Conservation (phyloP, 2,329 filamentous ascomycete species). For the Ilyonectria sp. region DNA sequence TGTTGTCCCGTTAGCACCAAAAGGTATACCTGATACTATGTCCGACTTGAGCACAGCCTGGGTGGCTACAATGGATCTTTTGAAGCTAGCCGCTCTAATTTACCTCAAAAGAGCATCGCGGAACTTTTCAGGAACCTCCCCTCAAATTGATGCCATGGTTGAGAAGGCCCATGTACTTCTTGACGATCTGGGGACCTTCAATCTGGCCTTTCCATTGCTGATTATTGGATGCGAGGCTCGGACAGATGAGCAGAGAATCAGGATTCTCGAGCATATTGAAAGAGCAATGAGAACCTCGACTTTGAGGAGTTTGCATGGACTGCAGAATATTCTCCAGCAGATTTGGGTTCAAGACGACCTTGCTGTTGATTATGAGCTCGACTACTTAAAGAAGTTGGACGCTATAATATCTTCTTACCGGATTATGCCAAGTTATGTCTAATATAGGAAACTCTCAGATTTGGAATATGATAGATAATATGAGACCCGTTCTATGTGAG, state of each 20-base stretch:
- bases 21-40: conserved; percentile 10
- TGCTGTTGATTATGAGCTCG: no score
- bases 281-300: no score
- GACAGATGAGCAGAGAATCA: conserved; percentile 13
- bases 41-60: conserved; percentile 12
- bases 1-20: conserved; percentile 14
- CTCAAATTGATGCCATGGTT: conserved; percentile 14
- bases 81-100: conserved; percentile 14
- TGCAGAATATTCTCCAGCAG: no score
- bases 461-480: no score
- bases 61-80: conserved; percentile 14
- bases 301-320: no score
- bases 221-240: conserved; percentile 12
- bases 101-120: conserved; percentile 13
- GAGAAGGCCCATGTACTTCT: conserved; percentile 14
- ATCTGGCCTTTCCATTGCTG: conserved; percentile 13
- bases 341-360: no score
- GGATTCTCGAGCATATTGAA: conserved; percentile 13
- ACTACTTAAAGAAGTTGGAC: no score
- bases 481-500: no score
- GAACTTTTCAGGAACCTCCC: conserved; percentile 14
- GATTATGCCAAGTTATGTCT: no score
- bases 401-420: no score
- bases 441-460: no score
- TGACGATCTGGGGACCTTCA: conserved; percentile 13